Conservation (phyloP, 2,329 filamentous ascomycete species). For the Chaetomium globosum region DNA sequence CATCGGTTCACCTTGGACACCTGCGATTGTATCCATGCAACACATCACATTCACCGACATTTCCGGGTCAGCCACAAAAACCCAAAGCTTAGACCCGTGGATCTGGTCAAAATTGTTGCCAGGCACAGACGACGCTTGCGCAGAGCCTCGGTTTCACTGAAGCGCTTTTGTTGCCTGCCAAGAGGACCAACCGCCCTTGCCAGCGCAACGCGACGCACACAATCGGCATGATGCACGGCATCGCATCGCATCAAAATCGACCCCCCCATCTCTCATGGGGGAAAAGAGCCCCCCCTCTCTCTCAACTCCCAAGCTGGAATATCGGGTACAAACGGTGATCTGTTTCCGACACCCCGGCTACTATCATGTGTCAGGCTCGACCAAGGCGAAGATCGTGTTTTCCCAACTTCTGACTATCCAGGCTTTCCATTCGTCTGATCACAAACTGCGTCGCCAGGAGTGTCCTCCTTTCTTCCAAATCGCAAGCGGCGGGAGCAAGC, state of each 20-base stretch:
- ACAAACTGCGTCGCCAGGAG: background rate
- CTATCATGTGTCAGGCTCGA: slow-evolving; percentile 1
- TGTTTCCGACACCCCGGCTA: slow-evolving; percentile 1
- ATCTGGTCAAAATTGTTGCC: slow-evolving; percentile 13
- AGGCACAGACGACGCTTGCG: slow-evolving; percentile 11
- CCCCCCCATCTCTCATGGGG: background rate
- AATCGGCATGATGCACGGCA: slow-evolving; percentile 13
- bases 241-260: background rate
- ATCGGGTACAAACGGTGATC: slow-evolving; percentile 12
- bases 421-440: background rate
- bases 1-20: background rate
- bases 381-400: slow-evolving; percentile 25
- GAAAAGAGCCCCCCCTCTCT: background rate
- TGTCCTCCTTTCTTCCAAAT: background rate
- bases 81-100: slow-evolving; percentile 13
- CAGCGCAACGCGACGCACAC: slow-evolving; percentile 15
- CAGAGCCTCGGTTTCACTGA: slow-evolving; percentile 29
- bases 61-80: slow-evolving; percentile 20
- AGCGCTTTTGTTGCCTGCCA: slow-evolving; percentile 20
- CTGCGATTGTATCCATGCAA: background rate
- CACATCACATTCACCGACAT: slow-evolving; percentile 22
- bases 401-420: slow-evolving; percentile 18
- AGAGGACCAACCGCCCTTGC: slow-evolving; percentile 7
- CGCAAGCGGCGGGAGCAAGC: slow-evolving; percentile 13
- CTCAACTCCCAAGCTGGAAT: background rate